phyloP scores from a whole-genome alignment of 2,329 filamentous ascomycete species.

The Anthostomella pinea region DNA sequence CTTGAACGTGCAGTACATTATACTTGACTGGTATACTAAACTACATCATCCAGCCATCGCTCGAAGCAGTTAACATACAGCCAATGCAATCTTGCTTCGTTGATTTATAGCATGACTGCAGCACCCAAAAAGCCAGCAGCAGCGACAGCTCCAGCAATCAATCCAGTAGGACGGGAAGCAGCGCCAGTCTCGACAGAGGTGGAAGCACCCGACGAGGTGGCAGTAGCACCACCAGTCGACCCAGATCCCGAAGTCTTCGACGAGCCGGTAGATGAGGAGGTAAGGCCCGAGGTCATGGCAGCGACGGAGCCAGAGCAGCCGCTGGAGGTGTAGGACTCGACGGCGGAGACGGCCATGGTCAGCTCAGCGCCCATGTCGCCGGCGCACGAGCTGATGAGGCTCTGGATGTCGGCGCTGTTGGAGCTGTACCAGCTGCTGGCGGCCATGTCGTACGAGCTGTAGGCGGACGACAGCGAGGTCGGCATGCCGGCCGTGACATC shows the following conservation, averaged over 20 bases:
- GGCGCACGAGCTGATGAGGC: slow-evolving; percentile 11
- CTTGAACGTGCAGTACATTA: too few relatives aligned
- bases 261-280: background rate
- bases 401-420: slow-evolving; percentile 12
- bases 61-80: too few relatives aligned
- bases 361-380: slow-evolving; percentile 4
- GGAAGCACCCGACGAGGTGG: slow-evolving; percentile 1
- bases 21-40: too few relatives aligned
- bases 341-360: slow-evolving; percentile 2
- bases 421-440: slow-evolving; percentile 18
- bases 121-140: slow-evolving; percentile 25
- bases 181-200: slow-evolving; percentile 11
- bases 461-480: slow-evolving; percentile 11
- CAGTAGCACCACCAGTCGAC: background rate
- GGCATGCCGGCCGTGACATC: slow-evolving; percentile 11
- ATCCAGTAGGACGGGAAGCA: slow-evolving; percentile 21
- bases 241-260: too few relatives aligned
- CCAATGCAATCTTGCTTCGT: too few relatives aligned
- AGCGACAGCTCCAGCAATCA: slow-evolving; percentile 22
- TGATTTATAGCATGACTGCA: slow-evolving; percentile 33
- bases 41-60: too few relatives aligned
- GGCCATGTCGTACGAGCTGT: slow-evolving; percentile 17
- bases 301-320: slow-evolving; percentile 1
- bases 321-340: slow-evolving; percentile 6
- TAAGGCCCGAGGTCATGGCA: background rate